Base-by-base conservation (phyloP, 139 green algal genomes). In the Yamagishiella unicocca region DNA sequence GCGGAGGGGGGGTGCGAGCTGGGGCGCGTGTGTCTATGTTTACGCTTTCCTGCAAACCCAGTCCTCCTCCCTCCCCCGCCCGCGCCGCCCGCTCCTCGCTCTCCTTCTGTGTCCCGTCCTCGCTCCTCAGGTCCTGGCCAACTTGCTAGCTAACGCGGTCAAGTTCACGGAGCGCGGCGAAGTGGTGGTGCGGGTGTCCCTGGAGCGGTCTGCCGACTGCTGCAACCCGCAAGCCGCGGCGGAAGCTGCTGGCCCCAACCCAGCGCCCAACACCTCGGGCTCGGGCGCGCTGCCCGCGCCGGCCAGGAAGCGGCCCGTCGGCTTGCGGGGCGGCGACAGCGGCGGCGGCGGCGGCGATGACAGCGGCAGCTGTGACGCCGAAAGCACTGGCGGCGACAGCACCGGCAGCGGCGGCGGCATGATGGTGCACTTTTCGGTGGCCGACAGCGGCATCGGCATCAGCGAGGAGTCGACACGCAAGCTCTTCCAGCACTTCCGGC, bases 361-460 rank as follows among this genome's bases (percentile, higher is more conserved):
- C n/a, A 9, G 35, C 29, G 2, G 31, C n/a, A 50, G 22, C 17
- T 37, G 2, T 29, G 33, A 40, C 38, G 10, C 45, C 38, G 38
- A 50, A 9, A 64, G n/a, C 42, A 64, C 58, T 17, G 37, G 17
- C 22, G 42, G 5, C 73, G 4, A 29, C 31, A 9, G 1, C 33
- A 53, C 37, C 38, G 43, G 45, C 29, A 43, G 77, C 68, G 83
- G 55, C 82, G 10, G 38, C 25, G 6, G 24, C 38, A 67, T 68
- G 45, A 54, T 78, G 31, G 66, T 97, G 19, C 90, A 95, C 66
- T 96, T 98, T 46, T 81, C 67, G 17, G 95, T 97, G 29, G 82
- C 86, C n/a, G 95, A 98, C 91, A 97, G 94, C 8, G 95, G 95
- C 53, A 97, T 98, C 54, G 95, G 95, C 40, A 97, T 98, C 78